These are phyloP conservation scores for Pythium coloratum DNA, from an alignment of 352 stramenopile species.

Conservation along the genomic window DNA sequence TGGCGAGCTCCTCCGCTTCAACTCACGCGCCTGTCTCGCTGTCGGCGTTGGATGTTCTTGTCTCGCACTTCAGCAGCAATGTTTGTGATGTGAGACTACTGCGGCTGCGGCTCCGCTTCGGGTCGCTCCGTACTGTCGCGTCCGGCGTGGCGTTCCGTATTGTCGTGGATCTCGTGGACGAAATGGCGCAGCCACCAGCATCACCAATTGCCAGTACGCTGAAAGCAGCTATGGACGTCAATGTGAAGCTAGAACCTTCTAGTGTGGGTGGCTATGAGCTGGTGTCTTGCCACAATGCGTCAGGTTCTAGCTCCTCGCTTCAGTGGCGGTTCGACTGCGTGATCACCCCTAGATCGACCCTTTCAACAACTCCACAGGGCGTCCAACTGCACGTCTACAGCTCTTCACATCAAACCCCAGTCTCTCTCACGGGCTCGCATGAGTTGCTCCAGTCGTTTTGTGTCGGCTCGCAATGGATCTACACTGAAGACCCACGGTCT, in stretches of 20 bases:
- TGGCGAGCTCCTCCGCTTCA: not conserved
- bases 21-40: not conserved
- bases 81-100: conserved; percentile 24
- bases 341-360: not conserved
- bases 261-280: not conserved
- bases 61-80: conserved; percentile 5
- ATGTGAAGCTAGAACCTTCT: not conserved
- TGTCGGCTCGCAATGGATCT: conserved; percentile 32
- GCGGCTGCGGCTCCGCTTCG: conserved; percentile 52
- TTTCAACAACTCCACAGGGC: not conserved
- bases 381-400: conserved; percentile 1
- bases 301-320: not conserved
- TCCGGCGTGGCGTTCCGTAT: conserved; percentile 35
- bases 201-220: not conserved
- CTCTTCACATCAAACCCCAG: not conserved
- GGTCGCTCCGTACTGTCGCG: conserved; percentile 26
- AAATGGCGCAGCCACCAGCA: conserved; percentile 45
- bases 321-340: conserved; percentile 20
- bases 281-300: not conserved
- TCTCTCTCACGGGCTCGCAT: not conserved
- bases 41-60: conserved; percentile 5
- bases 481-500: conserved; percentile 1
- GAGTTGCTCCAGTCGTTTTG: conserved; percentile 39
- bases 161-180: conserved; percentile 50
- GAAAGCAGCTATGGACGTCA: not conserved